phyloP scores from a whole-genome alignment of 441 rosid genomes.

The Sinapis alba region DNA sequence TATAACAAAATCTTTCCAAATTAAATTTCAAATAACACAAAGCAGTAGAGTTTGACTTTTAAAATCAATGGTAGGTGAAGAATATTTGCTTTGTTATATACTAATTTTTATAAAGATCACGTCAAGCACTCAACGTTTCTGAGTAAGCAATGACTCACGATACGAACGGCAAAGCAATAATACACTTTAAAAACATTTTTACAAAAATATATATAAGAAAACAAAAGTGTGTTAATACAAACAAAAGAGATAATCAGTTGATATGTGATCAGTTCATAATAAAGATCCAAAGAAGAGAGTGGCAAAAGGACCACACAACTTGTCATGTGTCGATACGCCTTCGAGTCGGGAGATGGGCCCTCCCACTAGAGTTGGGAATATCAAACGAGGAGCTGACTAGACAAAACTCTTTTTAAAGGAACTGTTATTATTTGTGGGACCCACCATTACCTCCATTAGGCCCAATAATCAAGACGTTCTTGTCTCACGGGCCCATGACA shows the following conservation, averaged over 20 bases:
- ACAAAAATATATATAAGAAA: neutral
- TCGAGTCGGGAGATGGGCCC: constrained; percentile 13
- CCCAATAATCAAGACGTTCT: constrained; percentile 28
- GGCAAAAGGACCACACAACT: constrained; percentile 35
- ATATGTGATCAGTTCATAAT: constrained; percentile 21
- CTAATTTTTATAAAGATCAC: constrained; percentile 2
- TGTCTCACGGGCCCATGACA: constrained; percentile 37
- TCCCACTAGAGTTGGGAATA: constrained; percentile 20
- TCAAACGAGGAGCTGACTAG: constrained; percentile 41
- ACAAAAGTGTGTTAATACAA: neutral
- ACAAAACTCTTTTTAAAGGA: neutral
- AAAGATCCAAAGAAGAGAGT: constrained; percentile 3
- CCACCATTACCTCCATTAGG: constrained; percentile 13
- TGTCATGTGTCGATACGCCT: constrained; percentile 31
- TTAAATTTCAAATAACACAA: too few species aligned
- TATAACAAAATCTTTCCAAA: too few species aligned
- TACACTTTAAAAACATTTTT: neutral
- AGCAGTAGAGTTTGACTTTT: too few species aligned
- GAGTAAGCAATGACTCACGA: constrained; percentile 40
- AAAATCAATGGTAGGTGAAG: neutral
- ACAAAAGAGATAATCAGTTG: neutral
- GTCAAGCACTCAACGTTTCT: constrained; percentile 23
- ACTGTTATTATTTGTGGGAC: constrained; percentile 9
- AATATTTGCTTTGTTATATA: neutral
- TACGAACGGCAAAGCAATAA: constrained; percentile 27